Evolutionary conservation across 169 alveolate species (phyloP).

Genomic region (Cryptosporidium parvum): DNA sequence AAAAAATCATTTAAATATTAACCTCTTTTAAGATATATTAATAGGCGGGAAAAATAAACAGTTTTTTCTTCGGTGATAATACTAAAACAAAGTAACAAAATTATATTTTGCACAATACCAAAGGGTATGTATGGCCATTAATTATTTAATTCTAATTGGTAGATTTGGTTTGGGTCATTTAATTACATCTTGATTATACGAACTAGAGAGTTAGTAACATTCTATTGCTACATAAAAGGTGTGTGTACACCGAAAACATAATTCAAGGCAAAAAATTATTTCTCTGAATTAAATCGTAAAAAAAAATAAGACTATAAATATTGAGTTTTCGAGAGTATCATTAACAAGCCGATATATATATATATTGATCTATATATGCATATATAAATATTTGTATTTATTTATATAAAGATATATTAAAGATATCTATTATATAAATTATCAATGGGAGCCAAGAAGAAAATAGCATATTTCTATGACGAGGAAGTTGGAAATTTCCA

Average conservation of each 20-base stretch:
- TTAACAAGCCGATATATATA: not conserved
- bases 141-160: not conserved
- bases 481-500: slow-evolving; percentile 86
- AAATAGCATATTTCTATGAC: slow-evolving; percentile 84
- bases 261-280: not conserved
- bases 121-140: not conserved
- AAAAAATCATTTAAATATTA: not conserved
- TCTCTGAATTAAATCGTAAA: not conserved
- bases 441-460: slow-evolving; percentile 70
- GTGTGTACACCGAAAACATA: not conserved
- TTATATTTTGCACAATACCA: not conserved
- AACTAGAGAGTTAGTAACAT: not conserved
- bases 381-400: too few relatives aligned
- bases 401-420: not conserved
- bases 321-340: not conserved
- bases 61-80: not conserved
- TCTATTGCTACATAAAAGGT: not conserved
- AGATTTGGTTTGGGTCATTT: slow-evolving; percentile 4
- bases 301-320: not conserved
- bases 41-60: slow-evolving; percentile 16
- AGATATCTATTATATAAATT: not conserved
- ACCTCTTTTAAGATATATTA: slow-evolving; percentile 11
- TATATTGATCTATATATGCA: too few relatives aligned
- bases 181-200: not conserved
- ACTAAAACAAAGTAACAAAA: not conserved